phyloP scores from a whole-genome alignment of 345 rosid genomes.

The Acer yangbiense region DNA sequence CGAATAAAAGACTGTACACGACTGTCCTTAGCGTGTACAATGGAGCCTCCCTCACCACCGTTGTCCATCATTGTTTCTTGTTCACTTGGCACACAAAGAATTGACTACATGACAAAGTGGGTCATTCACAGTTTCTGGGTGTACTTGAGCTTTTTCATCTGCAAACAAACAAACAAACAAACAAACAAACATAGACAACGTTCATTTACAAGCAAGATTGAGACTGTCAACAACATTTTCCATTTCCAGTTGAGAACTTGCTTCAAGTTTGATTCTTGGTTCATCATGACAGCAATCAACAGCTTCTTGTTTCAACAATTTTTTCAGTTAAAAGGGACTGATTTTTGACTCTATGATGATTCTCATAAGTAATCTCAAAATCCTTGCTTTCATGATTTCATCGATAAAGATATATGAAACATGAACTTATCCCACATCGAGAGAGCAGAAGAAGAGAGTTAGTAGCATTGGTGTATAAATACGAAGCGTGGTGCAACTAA shows the following conservation, averaged over 20 bases:
- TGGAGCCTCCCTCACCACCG: neutral
- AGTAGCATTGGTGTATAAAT: neutral
- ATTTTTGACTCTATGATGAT: neutral
- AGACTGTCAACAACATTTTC: too few species aligned
- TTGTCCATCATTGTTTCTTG: neutral
- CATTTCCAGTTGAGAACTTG: too few species aligned
- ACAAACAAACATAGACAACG: too few species aligned
- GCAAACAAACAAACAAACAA: too few species aligned
- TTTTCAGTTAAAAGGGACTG: neutral
- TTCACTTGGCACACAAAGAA: neutral
- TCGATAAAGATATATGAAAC: neutral
- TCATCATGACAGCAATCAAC: neutral
- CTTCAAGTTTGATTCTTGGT: too few species aligned
- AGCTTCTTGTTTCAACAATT: neutral
- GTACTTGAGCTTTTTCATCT: too few species aligned
- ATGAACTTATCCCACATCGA: neutral
- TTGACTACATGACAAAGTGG: neutral
- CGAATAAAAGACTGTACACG: neutral
- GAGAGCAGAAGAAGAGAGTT: neutral
- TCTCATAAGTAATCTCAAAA: too few species aligned
- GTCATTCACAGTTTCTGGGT: neutral
- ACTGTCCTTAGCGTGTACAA: neutral
- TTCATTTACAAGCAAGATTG: too few species aligned
- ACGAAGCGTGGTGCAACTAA: rapidly evolving
- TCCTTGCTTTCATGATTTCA: too few species aligned